Evolutionary conservation across 2,329 filamentous ascomycete genomes (phyloP), one percentile per base, ranked within the genome.

Genomic region (Alternaria gaisen): DNA sequence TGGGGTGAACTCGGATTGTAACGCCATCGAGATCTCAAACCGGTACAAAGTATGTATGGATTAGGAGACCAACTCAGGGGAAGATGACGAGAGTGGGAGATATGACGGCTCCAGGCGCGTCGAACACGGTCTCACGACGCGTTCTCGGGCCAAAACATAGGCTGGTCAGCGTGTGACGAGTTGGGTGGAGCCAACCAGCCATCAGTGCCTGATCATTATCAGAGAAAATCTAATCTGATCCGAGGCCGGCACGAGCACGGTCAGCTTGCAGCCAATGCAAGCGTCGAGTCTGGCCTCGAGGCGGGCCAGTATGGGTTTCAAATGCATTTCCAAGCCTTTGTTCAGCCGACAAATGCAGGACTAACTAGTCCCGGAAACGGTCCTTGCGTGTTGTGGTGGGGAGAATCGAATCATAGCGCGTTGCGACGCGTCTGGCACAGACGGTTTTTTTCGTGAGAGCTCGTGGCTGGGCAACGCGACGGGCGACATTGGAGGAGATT

Each of bases 331-430:
- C 69, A 76, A 75, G 71, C 65, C 64, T 48, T 70, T 59, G 69
- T 67, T 72, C 68, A 74, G 72, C 70, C 72, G 69, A 64, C 65
- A 62, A 56, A 64, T 53, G 55, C 63, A 58, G 59, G 56, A 61
- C 68, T 67, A 70, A 68, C 68, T 67, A 28, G 54, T 60, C 58
- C 52, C 64, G 67, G 70, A 68, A 67, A 53, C 58, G 62, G 65
- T 62, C 59, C 64, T 62, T 72, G 71, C 65, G 53, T 72, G 69
- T 73, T 73, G 63, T 74, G 69, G 72, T 75, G 72, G 72, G 66
- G 59, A 46, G 56, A 58, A 56, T 57, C 72, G 67, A 73, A 72
- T 74, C 65, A 70, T 64, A 64, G 68, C 73, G 74, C 72, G 73
- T 76, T 66, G 64, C 57, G 68, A 63, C 73, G 73, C 73, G 72